phyloP scores from a whole-genome alignment of 2,329 filamentous ascomycete genomes.

The Apiospora aurea region DNA sequence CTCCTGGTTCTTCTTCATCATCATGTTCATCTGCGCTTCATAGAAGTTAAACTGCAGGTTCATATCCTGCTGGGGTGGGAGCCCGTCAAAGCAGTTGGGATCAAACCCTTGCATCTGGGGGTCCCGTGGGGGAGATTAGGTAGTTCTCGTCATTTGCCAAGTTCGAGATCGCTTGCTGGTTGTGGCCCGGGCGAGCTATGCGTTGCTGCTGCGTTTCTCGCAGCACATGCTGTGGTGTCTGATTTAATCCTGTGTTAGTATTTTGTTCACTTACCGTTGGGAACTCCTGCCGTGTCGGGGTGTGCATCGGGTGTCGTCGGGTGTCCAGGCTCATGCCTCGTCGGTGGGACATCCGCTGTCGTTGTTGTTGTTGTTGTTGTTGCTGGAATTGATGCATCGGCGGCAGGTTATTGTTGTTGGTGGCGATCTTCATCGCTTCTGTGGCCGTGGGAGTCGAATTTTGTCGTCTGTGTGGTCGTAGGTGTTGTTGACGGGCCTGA shows the following conservation, averaged over 20 bases:
- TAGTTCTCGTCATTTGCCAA: constrained; percentile 59
- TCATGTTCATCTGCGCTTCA: constrained; percentile 50
- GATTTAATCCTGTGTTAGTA: constrained; percentile 63
- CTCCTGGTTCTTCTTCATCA: constrained; percentile 57
- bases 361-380: constrained; percentile 32
- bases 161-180: constrained; percentile 46
- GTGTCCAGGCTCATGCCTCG: constrained; percentile 87
- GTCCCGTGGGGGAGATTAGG: constrained; percentile 64
- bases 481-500: constrained; percentile 68
- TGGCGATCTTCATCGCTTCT: constrained; percentile 74
- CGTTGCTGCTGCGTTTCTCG: constrained; percentile 91
- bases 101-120: constrained; percentile 61
- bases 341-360: constrained; percentile 65
- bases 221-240: constrained; percentile 78
- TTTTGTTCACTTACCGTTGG: constrained; percentile 60
- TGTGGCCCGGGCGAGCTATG: constrained; percentile 77
- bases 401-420: constrained; percentile 62
- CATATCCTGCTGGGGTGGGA: constrained; percentile 40
- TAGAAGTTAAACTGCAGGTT: constrained; percentile 57
- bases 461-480: constrained; percentile 79
- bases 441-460: constrained; percentile 83
- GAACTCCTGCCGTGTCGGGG: constrained; percentile 54
- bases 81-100: constrained; percentile 49
- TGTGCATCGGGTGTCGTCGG: constrained; percentile 62
- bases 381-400: constrained; percentile 57